Evolutionary conservation across 306 rosid genomes (phyloP), one percentile per base, ranked within the genome.

Genomic region (Vigna unguiculata): DNA sequence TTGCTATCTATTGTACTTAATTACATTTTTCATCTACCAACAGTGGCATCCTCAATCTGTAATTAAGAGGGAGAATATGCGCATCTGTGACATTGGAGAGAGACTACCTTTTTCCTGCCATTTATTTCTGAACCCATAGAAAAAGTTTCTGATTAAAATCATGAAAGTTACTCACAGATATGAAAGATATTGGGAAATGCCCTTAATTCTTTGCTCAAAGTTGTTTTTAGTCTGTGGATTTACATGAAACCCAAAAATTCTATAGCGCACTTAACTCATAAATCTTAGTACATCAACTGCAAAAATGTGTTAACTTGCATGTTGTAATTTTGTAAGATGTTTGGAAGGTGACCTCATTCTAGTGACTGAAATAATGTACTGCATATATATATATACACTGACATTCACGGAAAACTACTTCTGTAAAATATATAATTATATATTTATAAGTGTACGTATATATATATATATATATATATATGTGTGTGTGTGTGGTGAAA

Each of bases 351-450:
- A 74, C 71, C 71, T 55, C 65, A 74, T 24, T 54, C 62, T 48
- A 32, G 46, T 38, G 74, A 17, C 62, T 28, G 53, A 81, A 72
- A 59, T 24, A 11, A 41, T 62, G 46, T 51, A 76, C 69, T 25
- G 28, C 21, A 34, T 17, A n/a, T n/a, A n/a, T n/a, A n/a, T n/a
- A n/a, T n/a, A 76, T 46, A 53, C 7, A 47, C 66, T 71, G 41
- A 77, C 67, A 49, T 83, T 78, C 69, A 78, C 68, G 64, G 48
- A 51, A 69, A 55, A 74, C 41, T 34, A 74, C 69, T 69, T 61
- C 34, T 46, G 69, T 64, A 43, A 82, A 77, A 55, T 16, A 53
- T 72, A 21, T 34, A 34, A 34, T 34, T 34, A 34, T 34, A 34
- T 34, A 34, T 34, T 32, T 32, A 6, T 34, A 34, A 7, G 40